Evolutionary conservation across 2,329 filamentous ascomycete species (phyloP), one percentile per base, ranked within the genome.

Genomic region (Ophiobolus disseminans): DNA sequence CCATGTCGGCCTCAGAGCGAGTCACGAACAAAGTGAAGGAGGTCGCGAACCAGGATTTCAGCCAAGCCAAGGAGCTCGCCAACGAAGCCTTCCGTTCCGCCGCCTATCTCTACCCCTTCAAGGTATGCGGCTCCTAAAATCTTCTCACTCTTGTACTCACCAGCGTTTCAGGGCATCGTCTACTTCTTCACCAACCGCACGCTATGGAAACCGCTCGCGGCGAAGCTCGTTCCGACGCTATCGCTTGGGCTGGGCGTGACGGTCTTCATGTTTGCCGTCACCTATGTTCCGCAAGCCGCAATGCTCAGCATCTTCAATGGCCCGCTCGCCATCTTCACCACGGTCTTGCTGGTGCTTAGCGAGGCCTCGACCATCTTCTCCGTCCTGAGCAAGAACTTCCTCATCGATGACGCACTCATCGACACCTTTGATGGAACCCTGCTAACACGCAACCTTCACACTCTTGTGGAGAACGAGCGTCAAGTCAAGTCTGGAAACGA

Each of bases 51-150:
- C 86, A 92, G 58, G 92, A 97, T 67, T 86, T 86, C 47, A 80
- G 83, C 52, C 85, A 86, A 55, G 82, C 89, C 45, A 84, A 79
- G 58, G 73, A 74, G 13, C 78, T 91, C 28, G 80, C 90, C 32
- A 75, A 80, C 31, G 85, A 90, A 64, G 89, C 90, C 23, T 83
- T 86, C 41, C 84, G 80, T 62, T 96, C 91, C 56, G 84, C 86
- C 40, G 85, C 91, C 19, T 96, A 94, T 69, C 74, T 95, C 55
- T 97, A 96, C 74, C 93, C 93, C 20, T 80, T 97, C 74, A 91
- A 83, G 72, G 83, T 82, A 70, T 48, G 50, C 20, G 46, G 43
- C 25, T 42, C 38, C 32, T n/a, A n/a, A n/a, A n/a, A n/a, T 16
- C 16, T 6, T 38, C 37, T 16, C 9, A 19, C 13, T 31, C 25